Base-by-base conservation (phyloP, 176 grass and related monocot genomes). In the Hyparrhenia diplandra region DNA sequence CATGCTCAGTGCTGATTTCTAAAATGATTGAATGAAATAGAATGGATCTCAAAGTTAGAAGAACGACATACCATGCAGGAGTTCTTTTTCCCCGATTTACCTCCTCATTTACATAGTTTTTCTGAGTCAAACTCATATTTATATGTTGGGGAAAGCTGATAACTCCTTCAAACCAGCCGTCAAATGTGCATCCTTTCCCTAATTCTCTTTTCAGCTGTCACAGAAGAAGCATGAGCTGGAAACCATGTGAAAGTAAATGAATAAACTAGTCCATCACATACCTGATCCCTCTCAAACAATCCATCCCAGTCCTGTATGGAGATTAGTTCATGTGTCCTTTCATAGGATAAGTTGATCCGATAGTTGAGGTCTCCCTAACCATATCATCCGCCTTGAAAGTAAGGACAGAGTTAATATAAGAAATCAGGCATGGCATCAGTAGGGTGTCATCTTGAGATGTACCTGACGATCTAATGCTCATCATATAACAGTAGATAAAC, bases 291-390 rank as follows among this genome's bases (percentile, higher is more conserved):
- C 54, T 93, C 82, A 23, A 89, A 82, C 55, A 98, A 82, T 80
- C 55, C 69, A 84, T 78, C 72, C 88, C 90, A 98, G n/a, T 95
- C 82, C 77, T 89, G 79, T 60, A 27, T 84, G 39, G 84, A 88
- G 64, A 98, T 82, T 46, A 98, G 92, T 84, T 98, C 83, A 61
- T 88, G 92, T 36, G 92, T n/a, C 78, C 67, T 92, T 76, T 93
- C 95, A 80, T 89, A 89, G 43, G 92, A 34, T 82, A 98, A 77
- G 36, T 98, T 88, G 74, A 98, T 87, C 68, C 92, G 84, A 30
- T 98, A 98, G 82, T 98, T 98, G 67, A 98, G 86, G 92, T 93
- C 95, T 42, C 95, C 95, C 95, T 36, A 98, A 85, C 92, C 90
- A 98, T 74, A 98, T 82, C 79, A 98, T 95, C 82, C 86, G 88